Conservation (phyloP, 371 early-diverging fungal genomes). For the Blakeslea trispora region DNA sequence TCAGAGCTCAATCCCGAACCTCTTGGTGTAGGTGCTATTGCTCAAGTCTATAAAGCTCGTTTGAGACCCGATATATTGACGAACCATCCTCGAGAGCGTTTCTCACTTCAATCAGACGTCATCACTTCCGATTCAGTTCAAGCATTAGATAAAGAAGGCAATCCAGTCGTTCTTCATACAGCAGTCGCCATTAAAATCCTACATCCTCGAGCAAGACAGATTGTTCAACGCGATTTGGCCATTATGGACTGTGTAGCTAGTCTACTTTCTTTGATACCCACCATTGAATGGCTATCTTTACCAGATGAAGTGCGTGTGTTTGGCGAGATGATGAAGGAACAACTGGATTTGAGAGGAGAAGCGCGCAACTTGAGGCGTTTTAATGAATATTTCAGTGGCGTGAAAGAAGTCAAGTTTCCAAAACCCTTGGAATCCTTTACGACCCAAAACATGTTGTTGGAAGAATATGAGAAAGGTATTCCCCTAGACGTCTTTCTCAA, state of each 20-base stretch:
- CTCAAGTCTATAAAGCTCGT: conserved; percentile 85
- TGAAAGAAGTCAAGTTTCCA: conserved; percentile 69
- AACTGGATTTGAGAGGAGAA: conserved; percentile 88
- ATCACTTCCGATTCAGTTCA: conserved; percentile 40
- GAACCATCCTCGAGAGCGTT: conserved; percentile 14
- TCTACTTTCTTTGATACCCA: conserved; percentile 71
- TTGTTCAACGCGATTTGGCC: conserved; percentile 77
- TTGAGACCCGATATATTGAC: conserved; percentile 54
- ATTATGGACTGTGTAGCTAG: conserved; percentile 76
- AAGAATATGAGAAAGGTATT: conserved; percentile 79
- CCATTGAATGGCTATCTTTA: conserved; percentile 79
- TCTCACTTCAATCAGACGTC: conserved; percentile 26
- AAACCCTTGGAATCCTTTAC: conserved; percentile 62
- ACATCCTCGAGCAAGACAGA: conserved; percentile 77
- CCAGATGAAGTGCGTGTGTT: conserved; percentile 89
- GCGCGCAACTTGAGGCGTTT: conserved; percentile 75
- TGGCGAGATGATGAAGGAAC: conserved; percentile 90
- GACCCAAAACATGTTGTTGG: conserved; percentile 76
- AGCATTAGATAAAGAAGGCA: conserved; percentile 26
- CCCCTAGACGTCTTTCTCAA: conserved; percentile 76
- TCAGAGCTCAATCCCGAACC: conserved; percentile 73
- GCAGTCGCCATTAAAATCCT: conserved; percentile 93
- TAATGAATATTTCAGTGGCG: conserved; percentile 64
- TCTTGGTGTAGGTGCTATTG: conserved; percentile 94
- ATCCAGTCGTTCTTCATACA: conserved; percentile 46